Percentiles rank a stretch among this genome's conserved stretches.
These are phyloP conservation scores for Ogataea ramenticola DNA, from an alignment of 805 yeast genomes.

Conservation along the genomic window DNA sequence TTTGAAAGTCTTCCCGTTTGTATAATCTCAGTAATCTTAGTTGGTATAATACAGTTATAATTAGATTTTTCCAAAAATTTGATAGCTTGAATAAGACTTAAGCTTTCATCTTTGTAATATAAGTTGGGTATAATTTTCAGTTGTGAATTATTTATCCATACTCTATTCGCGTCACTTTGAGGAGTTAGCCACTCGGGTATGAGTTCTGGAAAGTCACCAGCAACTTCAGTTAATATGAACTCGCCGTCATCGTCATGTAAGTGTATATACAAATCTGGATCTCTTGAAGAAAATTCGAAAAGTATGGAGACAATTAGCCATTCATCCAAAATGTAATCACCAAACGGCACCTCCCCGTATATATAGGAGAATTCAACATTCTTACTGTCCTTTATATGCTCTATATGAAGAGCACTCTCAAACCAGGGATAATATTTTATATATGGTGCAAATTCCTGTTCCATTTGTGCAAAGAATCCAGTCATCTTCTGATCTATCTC, in stretches of 20 bases:
- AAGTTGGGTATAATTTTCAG: slow-evolving; percentile 33
- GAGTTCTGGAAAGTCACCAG: no score
- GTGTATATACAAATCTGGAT: slow-evolving; percentile 33
- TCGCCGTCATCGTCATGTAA: slow-evolving; percentile 51
- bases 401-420: no score
- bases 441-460: slow-evolving; percentile 27
- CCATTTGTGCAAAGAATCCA: slow-evolving; percentile 13
- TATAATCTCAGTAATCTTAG: slow-evolving; percentile 12
- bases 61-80: slow-evolving; percentile 29
- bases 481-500: slow-evolving; percentile 11
- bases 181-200: slow-evolving; percentile 43
- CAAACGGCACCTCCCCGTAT: slow-evolving; percentile 36
- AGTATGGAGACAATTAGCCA: slow-evolving; percentile 35
- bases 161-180: slow-evolving; percentile 38
- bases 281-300: slow-evolving; percentile 23
- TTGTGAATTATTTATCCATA: slow-evolving; percentile 42
- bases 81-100: slow-evolving; percentile 33
- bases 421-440: slow-evolving; percentile 37
- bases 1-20: slow-evolving; percentile 11
- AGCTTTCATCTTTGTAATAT: slow-evolving; percentile 25
- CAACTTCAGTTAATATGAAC: slow-evolving; percentile 41
- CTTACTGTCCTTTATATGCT: no score
- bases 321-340: slow-evolving; percentile 37
- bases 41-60: slow-evolving; percentile 26
- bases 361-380: slow-evolving; percentile 19